Evolutionary conservation across 73 alveolate genomes (phyloP).

Genomic region (Stentor roeselii): DNA sequence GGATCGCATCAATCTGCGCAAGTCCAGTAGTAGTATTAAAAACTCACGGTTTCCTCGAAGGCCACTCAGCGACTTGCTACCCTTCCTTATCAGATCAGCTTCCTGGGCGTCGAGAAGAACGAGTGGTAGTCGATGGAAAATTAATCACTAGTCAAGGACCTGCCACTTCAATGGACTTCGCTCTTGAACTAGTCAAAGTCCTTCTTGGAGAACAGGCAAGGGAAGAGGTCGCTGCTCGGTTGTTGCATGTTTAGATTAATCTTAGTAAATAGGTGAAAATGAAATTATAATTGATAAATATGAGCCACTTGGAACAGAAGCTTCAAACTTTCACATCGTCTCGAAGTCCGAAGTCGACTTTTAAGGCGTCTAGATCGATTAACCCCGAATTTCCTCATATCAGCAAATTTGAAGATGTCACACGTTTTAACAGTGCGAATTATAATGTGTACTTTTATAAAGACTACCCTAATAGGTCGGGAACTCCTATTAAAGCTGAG

Average conservation of each 20-base stretch:
- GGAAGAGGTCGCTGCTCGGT: not conserved
- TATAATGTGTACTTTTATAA: slow-evolving; percentile 1
- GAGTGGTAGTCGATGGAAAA: slow-evolving; percentile 74
- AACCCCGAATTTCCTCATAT: slow-evolving; percentile 3
- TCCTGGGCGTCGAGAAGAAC: slow-evolving; percentile 48
- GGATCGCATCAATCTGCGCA: slow-evolving; percentile 87
- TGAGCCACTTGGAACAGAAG: not conserved
- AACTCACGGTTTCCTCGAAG: slow-evolving; percentile 73
- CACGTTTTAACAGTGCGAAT: slow-evolving; percentile 21
- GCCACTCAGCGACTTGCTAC: slow-evolving; percentile 80
- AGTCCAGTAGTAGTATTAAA: slow-evolving; percentile 81
- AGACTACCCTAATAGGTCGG: slow-evolving; percentile 9
- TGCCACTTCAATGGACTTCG: slow-evolving; percentile 75
- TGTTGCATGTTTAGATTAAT: too few species aligned
- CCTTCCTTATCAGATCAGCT: slow-evolving; percentile 64
- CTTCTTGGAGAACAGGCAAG: slow-evolving; percentile 38
- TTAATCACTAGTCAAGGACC: slow-evolving; percentile 87
- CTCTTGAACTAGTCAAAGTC: slow-evolving; percentile 60
- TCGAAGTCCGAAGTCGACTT: not conserved
- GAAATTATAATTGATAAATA: too few species aligned
- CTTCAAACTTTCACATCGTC: not conserved
- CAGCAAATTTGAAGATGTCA: slow-evolving; percentile 12
- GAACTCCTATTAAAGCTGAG: slow-evolving; percentile 22
- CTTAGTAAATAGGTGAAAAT: too few species aligned
- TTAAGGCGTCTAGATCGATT: not conserved